Evolutionary conservation across 116 monocot genomes (phyloP).

Genomic region (Iris pallida): DNA sequence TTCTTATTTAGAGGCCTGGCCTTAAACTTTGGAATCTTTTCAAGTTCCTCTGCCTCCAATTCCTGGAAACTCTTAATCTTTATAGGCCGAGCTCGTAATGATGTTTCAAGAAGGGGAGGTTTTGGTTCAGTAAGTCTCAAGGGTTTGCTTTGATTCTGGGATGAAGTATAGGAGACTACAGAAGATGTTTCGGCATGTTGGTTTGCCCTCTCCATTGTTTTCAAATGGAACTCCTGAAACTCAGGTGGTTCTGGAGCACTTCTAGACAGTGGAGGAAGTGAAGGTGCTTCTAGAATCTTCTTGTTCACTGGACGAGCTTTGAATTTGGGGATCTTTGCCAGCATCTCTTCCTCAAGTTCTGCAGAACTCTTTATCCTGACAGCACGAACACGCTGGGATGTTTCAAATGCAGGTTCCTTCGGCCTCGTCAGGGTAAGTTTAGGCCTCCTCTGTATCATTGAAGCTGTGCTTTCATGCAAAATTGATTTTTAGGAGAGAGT

Average conservation of each 20-base stretch:
- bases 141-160: conserved; percentile 38
- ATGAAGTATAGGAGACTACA: conserved; percentile 28
- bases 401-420: conserved; percentile 77
- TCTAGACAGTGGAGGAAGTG: conserved; percentile 45
- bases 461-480: conserved; percentile 42
- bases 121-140: conserved; percentile 60
- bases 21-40: conserved; percentile 87
- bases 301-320: conserved; percentile 88
- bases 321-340: conserved; percentile 87
- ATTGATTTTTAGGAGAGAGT: conserved; percentile 30
- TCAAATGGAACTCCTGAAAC: conserved; percentile 85
- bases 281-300: conserved; percentile 82
- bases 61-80: conserved; percentile 76
- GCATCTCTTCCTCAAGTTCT: conserved; percentile 87
- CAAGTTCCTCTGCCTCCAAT: conserved; percentile 68
- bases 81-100: conserved; percentile 61
- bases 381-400: conserved; percentile 67
- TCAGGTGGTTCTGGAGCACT: conserved; percentile 54
- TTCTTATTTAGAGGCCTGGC: conserved; percentile 85
- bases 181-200: conserved; percentile 51
- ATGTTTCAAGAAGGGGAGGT: conserved; percentile 68
- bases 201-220: conserved; percentile 78
- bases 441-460: conserved; percentile 46
- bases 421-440: conserved; percentile 85
- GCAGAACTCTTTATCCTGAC: conserved; percentile 76